Base-by-base conservation (phyloP, 2,329 filamentous ascomycete genomes). In the Capronia americana region DNA sequence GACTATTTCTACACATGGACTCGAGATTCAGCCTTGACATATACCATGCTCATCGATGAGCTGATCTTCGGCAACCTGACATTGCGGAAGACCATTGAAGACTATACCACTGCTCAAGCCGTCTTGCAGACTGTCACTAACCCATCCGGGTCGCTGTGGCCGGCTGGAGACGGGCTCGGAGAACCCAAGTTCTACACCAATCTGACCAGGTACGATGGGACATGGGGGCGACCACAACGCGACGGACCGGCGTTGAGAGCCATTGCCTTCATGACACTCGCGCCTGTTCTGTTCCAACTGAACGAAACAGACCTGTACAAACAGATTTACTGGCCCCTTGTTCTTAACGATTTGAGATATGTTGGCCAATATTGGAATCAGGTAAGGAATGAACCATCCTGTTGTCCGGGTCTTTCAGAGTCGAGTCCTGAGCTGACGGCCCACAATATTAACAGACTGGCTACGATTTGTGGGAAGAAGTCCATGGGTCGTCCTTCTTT, bases 1-100 rank as follows among this genome's bases (percentile, higher is more conserved):
- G 76, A 86, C 72, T 88, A 93, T 78, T 92, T 85, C 75, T 93
- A 88, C 75, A 92, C 89, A 1, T 93, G 91, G 91, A 92, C 88
- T 4, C 82, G 91, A 75, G 91, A 94, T 75, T 85, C 88, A n/a
- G 89, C 88, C 24, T 82, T 93, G 34, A 87, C 88, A 4, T 87
- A 90, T 78, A 92, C 92, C 79, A 81, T 83, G 56, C 79, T 93
- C 24, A 82, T 90, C 6, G 91, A 93, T 71, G 83, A 85, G n/a
- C 89, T 92, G 73, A 80, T 87, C 65, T 80, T 79, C 54, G 90
- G 89, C 53, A 84, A 90, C 71, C 78, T 81, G 1, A 78, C 79
- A 38, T 79, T 92, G 26, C 87, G 90, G 74, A 79, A 77, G 20
- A 78, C 82, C 60, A 89, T 93, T 62, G 83, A 91, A 70, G 83